Percentiles rank a stretch among this genome's conserved stretches.
Conservation (phyloP, 2,329 filamentous ascomycete genomes). For the Nemania abortiva region DNA sequence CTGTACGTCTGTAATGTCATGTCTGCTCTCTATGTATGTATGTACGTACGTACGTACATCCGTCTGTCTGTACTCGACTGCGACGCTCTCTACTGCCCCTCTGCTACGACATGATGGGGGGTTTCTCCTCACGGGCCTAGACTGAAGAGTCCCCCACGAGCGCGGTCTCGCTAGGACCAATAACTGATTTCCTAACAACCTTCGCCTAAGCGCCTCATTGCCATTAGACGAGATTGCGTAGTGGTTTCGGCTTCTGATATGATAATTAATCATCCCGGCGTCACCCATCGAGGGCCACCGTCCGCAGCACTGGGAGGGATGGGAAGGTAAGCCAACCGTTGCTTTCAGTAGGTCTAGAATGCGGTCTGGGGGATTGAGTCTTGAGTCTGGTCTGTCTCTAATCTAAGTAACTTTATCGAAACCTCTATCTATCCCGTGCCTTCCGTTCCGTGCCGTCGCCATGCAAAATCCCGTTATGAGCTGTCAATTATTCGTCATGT, state of each 20-base stretch:
- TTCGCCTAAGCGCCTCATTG: conserved; percentile 14
- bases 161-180: conserved; percentile 15
- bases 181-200: background rate
- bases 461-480: conserved; percentile 4
- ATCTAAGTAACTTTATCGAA: conserved; percentile 28
- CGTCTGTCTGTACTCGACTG: conserved; percentile 4
- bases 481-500: conserved; percentile 3
- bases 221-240: conserved; percentile 29
- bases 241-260: background rate
- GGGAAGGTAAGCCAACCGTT: conserved; percentile 7
- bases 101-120: conserved; percentile 6
- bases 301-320: background rate
- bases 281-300: conserved; percentile 6
- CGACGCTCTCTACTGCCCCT: background rate
- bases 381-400: conserved; percentile 21
- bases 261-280: conserved; percentile 24
- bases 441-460: conserved; percentile 13
- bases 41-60: background rate
- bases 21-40: background rate
- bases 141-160: conserved; percentile 23
- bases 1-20: background rate
- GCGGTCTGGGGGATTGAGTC: conserved; percentile 23
- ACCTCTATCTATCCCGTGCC: conserved; percentile 20
- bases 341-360: conserved; percentile 20
- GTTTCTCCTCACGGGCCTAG: conserved; percentile 19